Evolutionary conservation across 345 rosid species (phyloP), one percentile per base, ranked within the genome.

Genomic region (Rubroshorea leprosula): DNA sequence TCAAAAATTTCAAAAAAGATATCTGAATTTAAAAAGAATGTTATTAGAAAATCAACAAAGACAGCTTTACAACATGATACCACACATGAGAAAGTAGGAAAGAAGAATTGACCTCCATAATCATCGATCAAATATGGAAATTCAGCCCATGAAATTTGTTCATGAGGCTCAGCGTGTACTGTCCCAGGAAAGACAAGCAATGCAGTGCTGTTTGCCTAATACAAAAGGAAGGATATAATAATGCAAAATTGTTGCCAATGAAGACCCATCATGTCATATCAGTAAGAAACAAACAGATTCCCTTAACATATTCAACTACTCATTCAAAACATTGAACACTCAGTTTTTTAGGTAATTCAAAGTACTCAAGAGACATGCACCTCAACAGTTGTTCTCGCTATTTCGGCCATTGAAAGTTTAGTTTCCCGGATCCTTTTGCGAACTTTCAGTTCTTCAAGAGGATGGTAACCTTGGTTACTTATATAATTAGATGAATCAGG

Each of bases 371-470:
- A 58, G 26, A 66, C 41, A 35, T 68, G 26, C 60, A 92, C 96
- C 93, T 92, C 95, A 10, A 86, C 78, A 1, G 93, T 77, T 53
- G 96, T 92, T 77, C 95, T 81, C 39, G 95, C 93, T 38, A 80
- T 71, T 83, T 89, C 98, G 38, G 96, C 79, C 46, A 79, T 55
- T 46, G 93, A 70, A 48, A 89, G 89, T 66, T 84, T 82, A 23
- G 83, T 78, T 19, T 84, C 82, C n/a, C 81, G 85, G 51, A 66
- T 60, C 68, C 80, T 78, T 76, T 78, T 80, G 68, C 63, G 49
- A 26, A 69, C 72, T 75, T 83, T 80, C 52, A 92, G 57, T 49
- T 92, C 98, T 72, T 92, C 98, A 25, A 92, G 86, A 55, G 96
- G 98, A 74, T 92, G 98, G 68, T 86, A 92, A 24, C 95, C 91